Base-by-base conservation (phyloP, 306 rosid species). In the Vicia faba region DNA sequence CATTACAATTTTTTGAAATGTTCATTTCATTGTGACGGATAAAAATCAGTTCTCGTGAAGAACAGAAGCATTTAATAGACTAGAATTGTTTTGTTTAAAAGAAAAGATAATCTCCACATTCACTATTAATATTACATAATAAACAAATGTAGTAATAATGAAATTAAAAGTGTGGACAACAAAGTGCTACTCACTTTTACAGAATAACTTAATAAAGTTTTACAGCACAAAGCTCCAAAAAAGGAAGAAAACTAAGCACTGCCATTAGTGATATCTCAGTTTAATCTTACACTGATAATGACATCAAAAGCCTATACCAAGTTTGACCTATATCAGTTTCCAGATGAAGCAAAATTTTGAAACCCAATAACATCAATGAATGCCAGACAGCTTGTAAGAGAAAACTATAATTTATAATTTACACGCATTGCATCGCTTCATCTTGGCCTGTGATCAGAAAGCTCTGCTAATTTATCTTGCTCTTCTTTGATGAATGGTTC, bases 401-500 rank as follows among this genome's bases (percentile, higher is more conserved):
- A 64, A 67, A 66, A 72, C 56, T 49, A 18, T 53, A 66, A 60
- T 60, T 41, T 66, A 66, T 53, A 72, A 60, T 60, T 41, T 66
- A 66, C 75, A 51, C 26, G 78, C 53, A 5, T n/a, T n/a, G n/a
- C 55, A 41, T 74, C 31, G 23, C 38, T 53, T 78, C 78, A 72
- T 78, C 74, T 72, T 60, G 70, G 46, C 64, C 64, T 35, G 56
- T 78, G 71, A 67, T 78, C 78, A n/a, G 38, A 33, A 33, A 1
- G 9, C 38, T 61, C 71, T 4, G 67, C 73, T 19, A 61, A 67
- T 43, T 72, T 67, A 54, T 67, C 71, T 59, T 58, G 71, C 70
- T 78, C 82, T 61, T 72, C 73, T 72, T 78, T 78, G 35, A 72
- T 66, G 75, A 65, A 53, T 7, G 65, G 71, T 44, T 72, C 75